Conservation (phyloP, 2,329 filamentous ascomycete genomes). For the Aspergillaceae sp. region DNA sequence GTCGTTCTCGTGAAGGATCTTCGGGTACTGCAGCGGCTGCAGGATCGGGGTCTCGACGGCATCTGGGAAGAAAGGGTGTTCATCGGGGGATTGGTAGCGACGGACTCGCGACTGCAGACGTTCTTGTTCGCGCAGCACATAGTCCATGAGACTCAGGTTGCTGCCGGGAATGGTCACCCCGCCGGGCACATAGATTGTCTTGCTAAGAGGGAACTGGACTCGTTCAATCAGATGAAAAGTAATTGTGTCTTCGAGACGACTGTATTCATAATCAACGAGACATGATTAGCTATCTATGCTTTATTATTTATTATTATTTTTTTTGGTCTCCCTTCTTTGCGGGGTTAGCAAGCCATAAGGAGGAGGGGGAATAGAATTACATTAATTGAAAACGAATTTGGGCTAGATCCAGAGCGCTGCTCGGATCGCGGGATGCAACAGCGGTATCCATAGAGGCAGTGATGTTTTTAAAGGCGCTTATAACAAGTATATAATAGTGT, state of each 20-base stretch:
- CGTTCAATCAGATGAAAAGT: constrained; percentile 95
- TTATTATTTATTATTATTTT: neutral
- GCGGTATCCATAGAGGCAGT: constrained; percentile 65
- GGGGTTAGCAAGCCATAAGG: constrained; percentile 1
- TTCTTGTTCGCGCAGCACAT: constrained; percentile 85
- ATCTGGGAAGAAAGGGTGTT: constrained; percentile 92
- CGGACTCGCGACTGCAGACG: constrained; percentile 84
- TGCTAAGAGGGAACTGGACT: constrained; percentile 92
- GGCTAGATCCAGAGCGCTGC: constrained; percentile 75
- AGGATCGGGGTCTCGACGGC: constrained; percentile 72
- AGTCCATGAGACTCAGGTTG: constrained; percentile 79
- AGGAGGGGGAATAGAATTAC: constrained; percentile 35
- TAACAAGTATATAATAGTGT: too few relatives aligned
- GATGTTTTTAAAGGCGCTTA: too few relatives aligned
- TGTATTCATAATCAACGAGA: constrained; percentile 30
- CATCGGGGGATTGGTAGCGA: constrained; percentile 91
- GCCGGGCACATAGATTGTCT: constrained; percentile 72
- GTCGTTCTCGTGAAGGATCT: constrained; percentile 75
- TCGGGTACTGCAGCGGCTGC: constrained; percentile 78
- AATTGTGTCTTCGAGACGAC: constrained; percentile 94
- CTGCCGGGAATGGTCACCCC: constrained; percentile 69
- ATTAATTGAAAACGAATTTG: constrained; percentile 93
- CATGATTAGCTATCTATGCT: neutral
- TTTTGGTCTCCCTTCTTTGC: neutral
- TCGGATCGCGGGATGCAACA: constrained; percentile 77